Conservation (phyloP, 768 basidiomycete genomes). For the Russula sp. region DNA sequence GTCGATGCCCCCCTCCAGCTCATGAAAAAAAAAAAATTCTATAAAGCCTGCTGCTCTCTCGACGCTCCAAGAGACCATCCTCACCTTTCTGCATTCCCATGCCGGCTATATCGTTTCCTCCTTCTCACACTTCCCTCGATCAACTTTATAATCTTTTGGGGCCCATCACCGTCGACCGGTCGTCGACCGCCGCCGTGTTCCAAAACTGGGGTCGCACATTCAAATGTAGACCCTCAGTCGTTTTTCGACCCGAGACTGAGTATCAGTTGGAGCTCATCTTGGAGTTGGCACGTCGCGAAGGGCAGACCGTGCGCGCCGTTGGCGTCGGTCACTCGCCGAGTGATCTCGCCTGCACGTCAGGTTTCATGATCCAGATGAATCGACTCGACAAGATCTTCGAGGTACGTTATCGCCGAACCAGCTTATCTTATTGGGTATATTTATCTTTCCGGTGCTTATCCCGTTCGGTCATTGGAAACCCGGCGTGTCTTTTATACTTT, state of each 20-base stretch:
- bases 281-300: constrained; percentile 70
- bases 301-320: constrained; percentile 65
- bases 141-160: constrained; percentile 47
- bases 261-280: constrained; percentile 67
- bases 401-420: constrained; percentile 41
- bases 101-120: constrained; percentile 23
- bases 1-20: not conserved
- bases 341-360: constrained; percentile 86
- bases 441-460: not conserved
- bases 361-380: constrained; percentile 77
- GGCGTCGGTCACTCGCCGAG: constrained; percentile 92
- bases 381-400: constrained; percentile 65
- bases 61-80: not conserved
- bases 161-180: constrained; percentile 45
- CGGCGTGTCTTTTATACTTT: not conserved
- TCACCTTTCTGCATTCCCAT: not conserved
- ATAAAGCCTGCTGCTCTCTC: constrained; percentile 9
- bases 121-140: constrained; percentile 36
- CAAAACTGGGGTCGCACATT: constrained; percentile 86
- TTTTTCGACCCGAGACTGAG: constrained; percentile 70
- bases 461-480: constrained; percentile 3
- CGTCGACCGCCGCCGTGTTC: constrained; percentile 43
- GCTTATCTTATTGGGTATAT: constrained; percentile 11
- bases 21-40: constrained; percentile 1
- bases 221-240: constrained; percentile 52